Evolutionary conservation across 495 filamentous ascomycete species (phyloP), one percentile per base, ranked within the genome.

Genomic region (Penicillium pancosmium): DNA sequence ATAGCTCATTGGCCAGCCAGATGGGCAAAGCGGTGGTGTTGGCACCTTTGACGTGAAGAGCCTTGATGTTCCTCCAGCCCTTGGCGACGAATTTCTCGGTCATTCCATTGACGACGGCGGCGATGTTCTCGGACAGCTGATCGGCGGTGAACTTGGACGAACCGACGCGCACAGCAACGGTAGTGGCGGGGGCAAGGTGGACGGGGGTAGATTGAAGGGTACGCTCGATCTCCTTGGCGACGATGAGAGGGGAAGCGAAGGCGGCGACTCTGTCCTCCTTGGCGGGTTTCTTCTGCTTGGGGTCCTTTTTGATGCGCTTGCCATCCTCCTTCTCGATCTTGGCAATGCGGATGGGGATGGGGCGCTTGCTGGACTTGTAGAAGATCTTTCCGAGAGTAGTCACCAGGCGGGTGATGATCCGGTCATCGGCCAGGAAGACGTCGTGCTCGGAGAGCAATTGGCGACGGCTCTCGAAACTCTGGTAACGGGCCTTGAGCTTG

Each of bases 1-100:
- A 98, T 52, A 98, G 75, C 78, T 98, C 90, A 66, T 88, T 85
- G 9, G 94, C 89, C 67, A 97, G 78, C 89, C 91, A 98, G 59
- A 98, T 86, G 13, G 94, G 94, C 63, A 98, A 78, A 12, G 93
- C 91, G 57, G 84, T 88, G 10, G 92, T 95, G 63, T 88, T 84
- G 10, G 90, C 86, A 7, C 89, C 88, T 80, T 98, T 98, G 74
- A 98, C 80, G 76, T 96, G 92, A 48, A 98, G 70, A 49, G 83
- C 82, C 72, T 87, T 86, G 51, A 98, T 84, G 68, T 90, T 91
- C 59, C 84, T 83, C 92, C 92, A 97, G 55, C 90, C 86, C 64
- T 91, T 86, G 5, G 92, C 82, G 5, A 98, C 82, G 56, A 87
- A 89, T 71, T 89, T 91, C 36, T 89, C 85, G 3, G 88, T 84